These are phyloP conservation scores for Thelephora ganbajun DNA, from an alignment of 768 basidiomycete species.

Conservation along the genomic window DNA sequence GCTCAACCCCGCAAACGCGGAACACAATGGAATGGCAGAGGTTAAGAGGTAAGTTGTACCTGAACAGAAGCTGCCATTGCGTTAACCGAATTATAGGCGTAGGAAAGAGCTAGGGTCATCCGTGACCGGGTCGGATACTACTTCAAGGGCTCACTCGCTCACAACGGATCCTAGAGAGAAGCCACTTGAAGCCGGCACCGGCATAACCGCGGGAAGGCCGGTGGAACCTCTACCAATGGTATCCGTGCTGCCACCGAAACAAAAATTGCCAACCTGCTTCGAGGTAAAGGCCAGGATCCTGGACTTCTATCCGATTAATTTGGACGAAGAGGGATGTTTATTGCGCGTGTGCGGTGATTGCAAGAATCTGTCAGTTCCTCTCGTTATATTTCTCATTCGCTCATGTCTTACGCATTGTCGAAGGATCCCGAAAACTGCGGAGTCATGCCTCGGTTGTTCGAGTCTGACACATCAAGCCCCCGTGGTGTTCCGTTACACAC, in stretches of 20 bases:
- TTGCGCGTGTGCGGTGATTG: constrained; percentile 40
- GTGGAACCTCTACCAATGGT: background rate
- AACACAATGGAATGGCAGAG: constrained; percentile 11
- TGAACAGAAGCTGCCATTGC: background rate
- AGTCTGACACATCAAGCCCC: constrained; percentile 17
- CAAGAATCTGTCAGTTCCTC: constrained; percentile 12
- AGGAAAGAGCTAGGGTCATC: constrained; percentile 17
- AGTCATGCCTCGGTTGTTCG: constrained; percentile 32
- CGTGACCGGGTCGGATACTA: too few species aligned
- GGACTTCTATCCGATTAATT: constrained; percentile 39
- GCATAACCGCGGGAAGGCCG: too few species aligned
- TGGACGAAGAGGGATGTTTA: constrained; percentile 30
- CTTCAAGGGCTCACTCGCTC: too few species aligned
- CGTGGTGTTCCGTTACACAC: constrained; percentile 22
- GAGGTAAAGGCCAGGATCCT: constrained; percentile 33
- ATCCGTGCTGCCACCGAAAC: constrained; percentile 21
- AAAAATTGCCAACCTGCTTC: constrained; percentile 24
- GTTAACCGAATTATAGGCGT: constrained; percentile 13
- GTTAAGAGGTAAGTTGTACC: constrained; percentile 17
- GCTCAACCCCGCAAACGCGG: constrained; percentile 18
- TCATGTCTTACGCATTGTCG: constrained; percentile 25
- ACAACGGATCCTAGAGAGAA: too few species aligned
- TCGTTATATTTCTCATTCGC: background rate
- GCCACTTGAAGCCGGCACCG: too few species aligned
- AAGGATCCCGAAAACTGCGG: constrained; percentile 24